Percentiles rank a stretch among this genome's conserved stretches.
Evolutionary conservation across 345 rosid species (phyloP).

Genomic region (Rhizophora mangle): DNA sequence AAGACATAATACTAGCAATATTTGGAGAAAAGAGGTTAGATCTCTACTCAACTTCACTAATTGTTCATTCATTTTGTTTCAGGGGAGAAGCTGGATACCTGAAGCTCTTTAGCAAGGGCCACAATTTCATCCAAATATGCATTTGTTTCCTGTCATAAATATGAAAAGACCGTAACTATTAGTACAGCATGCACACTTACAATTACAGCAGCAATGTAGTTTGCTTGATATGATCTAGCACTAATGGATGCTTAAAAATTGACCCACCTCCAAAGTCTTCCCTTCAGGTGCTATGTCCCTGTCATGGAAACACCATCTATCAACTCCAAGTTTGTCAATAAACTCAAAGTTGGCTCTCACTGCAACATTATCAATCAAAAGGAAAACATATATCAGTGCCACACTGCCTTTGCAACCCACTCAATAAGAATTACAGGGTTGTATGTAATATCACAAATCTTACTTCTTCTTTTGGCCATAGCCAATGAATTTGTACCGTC

Average conservation of each 20-base stretch:
- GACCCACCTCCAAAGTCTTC: conserved; percentile 59
- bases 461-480: conserved; percentile 98
- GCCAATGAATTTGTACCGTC: conserved; percentile 88
- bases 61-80: background rate
- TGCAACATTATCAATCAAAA: conserved; percentile 24
- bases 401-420: background rate
- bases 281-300: conserved; percentile 95
- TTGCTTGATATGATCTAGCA: too few relatives aligned
- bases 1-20: background rate
- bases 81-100: conserved; percentile 28
- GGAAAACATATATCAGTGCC: background rate
- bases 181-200: background rate
- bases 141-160: conserved; percentile 63
- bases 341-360: conserved; percentile 99
- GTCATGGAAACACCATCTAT: conserved; percentile 94
- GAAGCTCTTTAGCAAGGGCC: conserved; percentile 90
- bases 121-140: conserved; percentile 86
- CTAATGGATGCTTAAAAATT: background rate
- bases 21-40: background rate
- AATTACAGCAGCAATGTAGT: too few relatives aligned
- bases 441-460: conserved; percentile 21
- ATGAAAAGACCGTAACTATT: background rate
- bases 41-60: background rate
- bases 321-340: conserved; percentile 86
- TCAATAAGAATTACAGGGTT: background rate